Percentiles rank a stretch among this genome's conserved stretches.
These are phyloP conservation scores for Vicia sativa DNA, from an alignment of 306 rosid species.

Conservation along the genomic window DNA sequence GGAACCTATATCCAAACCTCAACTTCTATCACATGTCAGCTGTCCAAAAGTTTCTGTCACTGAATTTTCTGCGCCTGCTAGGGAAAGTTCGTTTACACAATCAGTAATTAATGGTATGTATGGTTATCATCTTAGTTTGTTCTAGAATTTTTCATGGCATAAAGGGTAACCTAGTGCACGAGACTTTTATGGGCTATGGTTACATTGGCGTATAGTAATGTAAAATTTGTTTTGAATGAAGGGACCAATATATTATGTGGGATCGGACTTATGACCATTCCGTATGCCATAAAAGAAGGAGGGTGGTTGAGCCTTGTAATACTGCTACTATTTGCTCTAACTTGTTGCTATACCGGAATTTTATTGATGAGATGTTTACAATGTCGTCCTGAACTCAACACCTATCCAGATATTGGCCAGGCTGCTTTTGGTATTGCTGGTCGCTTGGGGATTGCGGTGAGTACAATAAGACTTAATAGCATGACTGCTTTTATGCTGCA, in stretches of 20 bases:
- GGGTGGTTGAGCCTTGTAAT: constrained; percentile 66
- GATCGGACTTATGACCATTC: constrained; percentile 69
- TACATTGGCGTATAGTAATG: not conserved
- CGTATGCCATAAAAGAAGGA: constrained; percentile 75
- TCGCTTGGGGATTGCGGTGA: constrained; percentile 63
- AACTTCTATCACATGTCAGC: constrained; percentile 5
- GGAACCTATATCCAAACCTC: not conserved
- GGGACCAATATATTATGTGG: constrained; percentile 82
- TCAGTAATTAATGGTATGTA: constrained; percentile 62
- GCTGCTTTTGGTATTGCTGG: constrained; percentile 78
- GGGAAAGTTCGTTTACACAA: constrained; percentile 60
- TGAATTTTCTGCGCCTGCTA: constrained; percentile 54
- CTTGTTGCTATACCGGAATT: constrained; percentile 70
- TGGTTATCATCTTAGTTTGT: not conserved
- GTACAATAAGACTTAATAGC: constrained; percentile 6
- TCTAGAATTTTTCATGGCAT: not conserved
- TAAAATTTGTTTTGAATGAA: constrained; percentile 38
- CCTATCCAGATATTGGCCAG: constrained; percentile 84
- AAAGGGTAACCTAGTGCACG: no score
- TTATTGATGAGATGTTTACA: constrained; percentile 66
- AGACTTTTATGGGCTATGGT: no score
- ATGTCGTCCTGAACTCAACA: constrained; percentile 55
- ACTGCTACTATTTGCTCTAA: constrained; percentile 46
- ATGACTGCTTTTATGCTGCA: no score
- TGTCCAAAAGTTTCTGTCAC: constrained; percentile 34